Percentiles rank a stretch among this genome's conserved stretches.
Conservation (phyloP, 805 yeast genomes). For the Peterozyma xylosa region DNA sequence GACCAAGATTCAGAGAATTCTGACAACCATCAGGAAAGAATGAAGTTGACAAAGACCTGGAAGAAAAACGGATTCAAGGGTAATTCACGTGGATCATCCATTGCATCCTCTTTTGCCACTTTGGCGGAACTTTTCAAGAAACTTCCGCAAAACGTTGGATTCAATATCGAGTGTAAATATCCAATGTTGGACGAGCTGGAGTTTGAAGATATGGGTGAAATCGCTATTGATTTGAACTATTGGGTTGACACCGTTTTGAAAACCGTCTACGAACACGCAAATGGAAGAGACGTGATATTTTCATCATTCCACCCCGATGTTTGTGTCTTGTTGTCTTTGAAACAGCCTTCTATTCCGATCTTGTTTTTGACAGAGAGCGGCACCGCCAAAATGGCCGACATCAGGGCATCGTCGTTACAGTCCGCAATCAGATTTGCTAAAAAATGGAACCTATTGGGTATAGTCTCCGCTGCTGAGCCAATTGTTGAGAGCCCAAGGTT, state of each 20-base stretch:
- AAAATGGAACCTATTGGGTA: slow-evolving; percentile 86
- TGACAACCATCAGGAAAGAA: slow-evolving; percentile 44
- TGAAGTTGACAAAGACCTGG: slow-evolving; percentile 85
- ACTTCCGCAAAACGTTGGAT: slow-evolving; percentile 78
- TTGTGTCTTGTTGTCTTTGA: slow-evolving; percentile 75
- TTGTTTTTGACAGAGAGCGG: slow-evolving; percentile 88
- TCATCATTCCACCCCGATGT: slow-evolving; percentile 94
- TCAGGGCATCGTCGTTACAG: slow-evolving; percentile 80
- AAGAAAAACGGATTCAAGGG: slow-evolving; percentile 85
- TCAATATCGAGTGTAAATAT: slow-evolving; percentile 90
- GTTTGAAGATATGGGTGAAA: slow-evolving; percentile 78
- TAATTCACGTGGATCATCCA: slow-evolving; percentile 80
- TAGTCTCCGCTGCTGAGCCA: slow-evolving; percentile 84
- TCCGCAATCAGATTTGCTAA: slow-evolving; percentile 87
- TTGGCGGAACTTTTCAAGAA: slow-evolving; percentile 76
- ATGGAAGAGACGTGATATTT: slow-evolving; percentile 80
- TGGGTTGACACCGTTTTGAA: slow-evolving; percentile 85
- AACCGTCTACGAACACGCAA: slow-evolving; percentile 68
- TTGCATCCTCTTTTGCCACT: slow-evolving; percentile 89
- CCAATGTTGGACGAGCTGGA: slow-evolving; percentile 95
- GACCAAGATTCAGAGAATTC: slow-evolving; percentile 18
- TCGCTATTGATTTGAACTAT: slow-evolving; percentile 73
- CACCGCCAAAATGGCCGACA: slow-evolving; percentile 78
- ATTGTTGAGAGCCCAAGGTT: slow-evolving; percentile 85
- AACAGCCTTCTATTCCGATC: slow-evolving; percentile 91